Base-by-base conservation (phyloP, 2,329 filamentous ascomycete genomes). In the Pezicula rhizophila region DNA sequence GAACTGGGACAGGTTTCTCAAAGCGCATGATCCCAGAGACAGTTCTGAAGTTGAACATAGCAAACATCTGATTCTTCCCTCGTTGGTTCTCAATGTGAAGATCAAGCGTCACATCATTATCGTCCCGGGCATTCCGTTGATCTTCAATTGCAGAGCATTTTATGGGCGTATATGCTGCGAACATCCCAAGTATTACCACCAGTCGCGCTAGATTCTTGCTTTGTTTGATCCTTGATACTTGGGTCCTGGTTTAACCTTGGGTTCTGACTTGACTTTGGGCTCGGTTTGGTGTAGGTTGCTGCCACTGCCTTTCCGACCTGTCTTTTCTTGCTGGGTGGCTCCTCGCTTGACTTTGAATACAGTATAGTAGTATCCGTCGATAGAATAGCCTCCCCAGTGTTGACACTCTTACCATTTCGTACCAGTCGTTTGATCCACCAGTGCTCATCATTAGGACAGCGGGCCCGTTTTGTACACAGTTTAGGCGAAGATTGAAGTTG, bases 21-120 rank as follows among this genome's bases (percentile, higher is more conserved):
- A 57, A 56, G 35, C 52, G 51, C 53, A 57, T 53, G 41, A 54
- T 49, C 4, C 51, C 54, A 37, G 53, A 43, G 5, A 58, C 37
- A 33, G 50, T 26, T 51, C 45, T 42, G 25, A 56, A 55, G 12
- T 57, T 7, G n/a, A 58, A 54, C 5, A 52, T 49, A 5, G 18
- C 49, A 41, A 49, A 54, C 18, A 58, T 35, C 15, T 58, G 54
- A 7, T 48, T 45, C 35, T 46, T 51, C 8, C 50, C 48, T 8
- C 46, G 45, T 17, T 17, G 48, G 1, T 31, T 50, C 17, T 53
- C 48, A 10, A 52, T 38, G 33, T 54, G 51, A 2, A 58, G 35
- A 8, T 57, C 50, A 15, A 54, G 20, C 5, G 31, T 49, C 23
- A 53, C 40, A 4, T 28, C 25, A n/a, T 26, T 35, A n/a, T 48